A percentile compares a stretch with the other conserved stretches of the same genome.
Evolutionary conservation across 257 asterid genomes (phyloP).

Genomic region (Cynanchum wilfordii): DNA sequence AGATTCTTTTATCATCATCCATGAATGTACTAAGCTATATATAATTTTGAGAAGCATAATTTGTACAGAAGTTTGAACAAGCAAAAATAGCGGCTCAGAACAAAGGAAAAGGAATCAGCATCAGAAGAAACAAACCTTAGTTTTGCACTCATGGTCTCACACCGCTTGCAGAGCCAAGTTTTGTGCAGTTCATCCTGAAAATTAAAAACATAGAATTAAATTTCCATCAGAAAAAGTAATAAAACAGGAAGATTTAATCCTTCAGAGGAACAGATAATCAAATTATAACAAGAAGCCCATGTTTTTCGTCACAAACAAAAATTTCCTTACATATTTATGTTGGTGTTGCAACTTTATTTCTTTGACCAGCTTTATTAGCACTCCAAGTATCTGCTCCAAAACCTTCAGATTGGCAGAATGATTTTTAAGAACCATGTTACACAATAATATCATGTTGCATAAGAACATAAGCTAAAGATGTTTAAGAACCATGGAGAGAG

Average conservation of each 20-base stretch:
- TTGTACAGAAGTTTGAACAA: not conserved
- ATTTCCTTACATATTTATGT: slow-evolving; percentile 80
- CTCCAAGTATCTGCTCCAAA: slow-evolving; percentile 97
- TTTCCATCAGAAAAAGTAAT: not conserved
- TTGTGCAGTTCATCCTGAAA: slow-evolving; percentile 86
- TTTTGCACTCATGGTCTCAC: slow-evolving; percentile 99
- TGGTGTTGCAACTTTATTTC: slow-evolving; percentile 93
- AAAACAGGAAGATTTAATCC: not conserved
- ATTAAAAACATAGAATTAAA: slow-evolving; percentile 18
- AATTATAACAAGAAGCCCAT: slow-evolving; percentile 7
- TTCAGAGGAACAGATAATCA: not conserved
- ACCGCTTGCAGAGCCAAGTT: slow-evolving; percentile 95
- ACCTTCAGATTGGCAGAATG: slow-evolving; percentile 49
- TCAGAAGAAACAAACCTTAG: slow-evolving; percentile 53
- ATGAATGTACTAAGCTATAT: not conserved
- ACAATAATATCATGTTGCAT: slow-evolving; percentile 6
- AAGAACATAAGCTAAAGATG: slow-evolving; percentile 7
- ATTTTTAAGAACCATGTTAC: slow-evolving; percentile 20
- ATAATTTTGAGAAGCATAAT: not conserved
- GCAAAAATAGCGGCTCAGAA: not conserved
- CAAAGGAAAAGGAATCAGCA: slow-evolving; percentile 23
- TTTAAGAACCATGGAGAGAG: slow-evolving; percentile 14
- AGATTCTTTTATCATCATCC: not conserved
- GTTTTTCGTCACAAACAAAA: slow-evolving; percentile 6
- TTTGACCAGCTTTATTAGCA: slow-evolving; percentile 95